Conservation (phyloP, 2,329 filamentous ascomycete genomes). For the Gyromitra esculenta region DNA sequence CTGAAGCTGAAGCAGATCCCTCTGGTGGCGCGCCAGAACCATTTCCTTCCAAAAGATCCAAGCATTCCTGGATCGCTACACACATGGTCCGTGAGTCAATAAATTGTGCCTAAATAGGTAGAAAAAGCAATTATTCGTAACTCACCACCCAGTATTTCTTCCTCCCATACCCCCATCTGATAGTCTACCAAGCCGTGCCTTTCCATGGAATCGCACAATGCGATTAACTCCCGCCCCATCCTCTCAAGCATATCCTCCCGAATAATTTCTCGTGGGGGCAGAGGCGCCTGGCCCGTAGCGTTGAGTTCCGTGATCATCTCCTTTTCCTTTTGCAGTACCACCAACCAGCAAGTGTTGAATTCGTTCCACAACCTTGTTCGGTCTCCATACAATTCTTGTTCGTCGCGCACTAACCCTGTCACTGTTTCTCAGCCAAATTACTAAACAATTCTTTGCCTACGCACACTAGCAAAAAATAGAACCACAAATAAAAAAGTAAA, state of each 20-base stretch:
- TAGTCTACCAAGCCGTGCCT: slow-evolving; percentile 96
- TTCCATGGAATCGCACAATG: slow-evolving; percentile 85
- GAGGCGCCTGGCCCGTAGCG: slow-evolving; percentile 68
- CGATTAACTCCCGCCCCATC: slow-evolving; percentile 83
- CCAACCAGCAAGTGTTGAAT: slow-evolving; percentile 92
- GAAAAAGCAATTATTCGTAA: slow-evolving; percentile 56
- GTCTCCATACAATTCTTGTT: slow-evolving; percentile 77
- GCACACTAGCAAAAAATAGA: slow-evolving; percentile 32
- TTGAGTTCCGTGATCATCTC: slow-evolving; percentile 73
- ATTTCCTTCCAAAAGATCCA: slow-evolving; percentile 55
- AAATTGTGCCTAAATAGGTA: slow-evolving; percentile 42
- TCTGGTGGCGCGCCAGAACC: slow-evolving; percentile 49
- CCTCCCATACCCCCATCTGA: slow-evolving; percentile 95
- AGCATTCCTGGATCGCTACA: slow-evolving; percentile 55
- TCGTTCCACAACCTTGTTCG: slow-evolving; percentile 89
- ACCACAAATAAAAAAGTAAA: slow-evolving; percentile 35
- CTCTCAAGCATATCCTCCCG: slow-evolving; percentile 75
- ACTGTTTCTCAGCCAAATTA: slow-evolving; percentile 58
- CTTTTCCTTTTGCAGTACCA: slow-evolving; percentile 82
- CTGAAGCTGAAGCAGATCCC: slow-evolving; percentile 53
- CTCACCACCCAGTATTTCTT: slow-evolving; percentile 85
- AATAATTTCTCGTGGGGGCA: slow-evolving; percentile 71
- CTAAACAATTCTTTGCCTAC: slow-evolving; percentile 50
- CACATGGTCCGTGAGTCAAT: slow-evolving; percentile 51
- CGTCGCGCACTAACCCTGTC: slow-evolving; percentile 83